A percentile compares a stretch with the other conserved stretches of the same genome.
Evolutionary conservation across 192 early-diverging fungal genomes (phyloP).

Genomic region (Geranomyces michiganensis): DNA sequence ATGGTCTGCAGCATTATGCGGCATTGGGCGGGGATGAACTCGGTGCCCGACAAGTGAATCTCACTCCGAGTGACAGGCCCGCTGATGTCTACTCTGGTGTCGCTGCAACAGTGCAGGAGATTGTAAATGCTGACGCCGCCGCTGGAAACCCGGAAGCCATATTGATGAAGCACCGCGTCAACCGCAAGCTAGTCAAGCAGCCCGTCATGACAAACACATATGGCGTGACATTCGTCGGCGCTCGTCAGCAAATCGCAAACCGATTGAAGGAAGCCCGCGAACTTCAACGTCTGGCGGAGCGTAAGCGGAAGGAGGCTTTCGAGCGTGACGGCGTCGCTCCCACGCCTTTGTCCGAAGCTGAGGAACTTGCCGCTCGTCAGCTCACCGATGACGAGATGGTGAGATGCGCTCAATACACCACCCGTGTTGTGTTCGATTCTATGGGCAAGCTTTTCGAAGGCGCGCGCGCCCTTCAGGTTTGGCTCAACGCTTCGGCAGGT

Average conservation of each 20-base stretch:
- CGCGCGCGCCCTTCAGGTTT: constrained; percentile 88
- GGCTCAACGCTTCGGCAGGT: constrained; percentile 86
- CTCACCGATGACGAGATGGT: constrained; percentile 68
- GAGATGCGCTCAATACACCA: constrained; percentile 71
- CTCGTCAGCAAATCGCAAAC: constrained; percentile 80
- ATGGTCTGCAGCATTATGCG: constrained; percentile 98
- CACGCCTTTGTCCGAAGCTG: not conserved
- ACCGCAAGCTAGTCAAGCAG: constrained; percentile 96
- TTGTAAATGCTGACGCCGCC: constrained; percentile 70
- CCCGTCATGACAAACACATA: constrained; percentile 99
- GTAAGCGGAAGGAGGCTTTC: not conserved
- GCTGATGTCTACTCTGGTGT: constrained; percentile 92
- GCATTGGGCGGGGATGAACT: constrained; percentile 89
- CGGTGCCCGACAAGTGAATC: constrained; percentile 88
- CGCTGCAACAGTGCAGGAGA: constrained; percentile 69
- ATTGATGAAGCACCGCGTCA: constrained; percentile 70
- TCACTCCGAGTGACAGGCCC: constrained; percentile 79
- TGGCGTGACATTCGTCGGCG: constrained; percentile 96
- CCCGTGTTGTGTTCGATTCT: constrained; percentile 79
- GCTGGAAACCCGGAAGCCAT: constrained; percentile 64
- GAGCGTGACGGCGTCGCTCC: not conserved
- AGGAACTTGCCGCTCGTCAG: not conserved
- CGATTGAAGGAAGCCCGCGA: constrained; percentile 72
- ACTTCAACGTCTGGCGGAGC: not conserved
- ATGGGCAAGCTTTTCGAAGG: constrained; percentile 87